Base-by-base conservation (phyloP, 345 rosid species). In the Eucalyptus cloeziana region DNA sequence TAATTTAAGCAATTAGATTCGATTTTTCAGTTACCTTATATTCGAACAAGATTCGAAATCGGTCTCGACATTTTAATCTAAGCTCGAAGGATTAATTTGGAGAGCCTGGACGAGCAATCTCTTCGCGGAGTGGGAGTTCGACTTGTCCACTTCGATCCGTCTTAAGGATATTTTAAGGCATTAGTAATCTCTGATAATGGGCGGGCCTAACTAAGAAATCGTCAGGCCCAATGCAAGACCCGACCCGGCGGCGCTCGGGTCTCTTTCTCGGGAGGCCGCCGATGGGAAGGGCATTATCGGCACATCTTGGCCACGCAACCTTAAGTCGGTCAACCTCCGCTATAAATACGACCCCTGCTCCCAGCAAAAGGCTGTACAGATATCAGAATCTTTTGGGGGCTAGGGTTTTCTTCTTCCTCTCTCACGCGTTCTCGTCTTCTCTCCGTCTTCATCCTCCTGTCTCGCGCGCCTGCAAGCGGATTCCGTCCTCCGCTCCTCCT, bases 291-390 rank as follows among this genome's bases (percentile, higher is more conserved):
- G 83, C 83, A 76, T 76, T 76, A 37, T 37, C 15, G 47, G 83
- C 3, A 37, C 58, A 52, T 21, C 25, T 7, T 10, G 21, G 58
- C 58, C 58, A 52, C 58, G 24, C 58, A 7, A 52, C 83, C 13
- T 76, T 76, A 37, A 76, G 83, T 76, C 83, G 47, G 83, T 52
- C 15, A 7, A 76, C 3, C 7, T 40, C 43, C 30, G 44, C 47
- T 76, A 40, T 76, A 40, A 21, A 40, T 76, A 40, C 5, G 43
- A 40, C 15, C 85, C 83, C 45, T 21, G 83, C 47, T 7, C 62
- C 6, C 4, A 4, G 13, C 6, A 1, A 56, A 4, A 24, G 6
- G 30, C 13, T 1, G 30, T 56, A 9, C 6, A 24, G 62, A n/a
- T 0, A 14, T 64, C 47, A 12, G 24, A 37, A 76, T 44, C 30